Evolutionary conservation across 2,329 filamentous ascomycete genomes (phyloP), one percentile per base, ranked within the genome.

Genomic region (Ceratocystiopsis minuta): DNA sequence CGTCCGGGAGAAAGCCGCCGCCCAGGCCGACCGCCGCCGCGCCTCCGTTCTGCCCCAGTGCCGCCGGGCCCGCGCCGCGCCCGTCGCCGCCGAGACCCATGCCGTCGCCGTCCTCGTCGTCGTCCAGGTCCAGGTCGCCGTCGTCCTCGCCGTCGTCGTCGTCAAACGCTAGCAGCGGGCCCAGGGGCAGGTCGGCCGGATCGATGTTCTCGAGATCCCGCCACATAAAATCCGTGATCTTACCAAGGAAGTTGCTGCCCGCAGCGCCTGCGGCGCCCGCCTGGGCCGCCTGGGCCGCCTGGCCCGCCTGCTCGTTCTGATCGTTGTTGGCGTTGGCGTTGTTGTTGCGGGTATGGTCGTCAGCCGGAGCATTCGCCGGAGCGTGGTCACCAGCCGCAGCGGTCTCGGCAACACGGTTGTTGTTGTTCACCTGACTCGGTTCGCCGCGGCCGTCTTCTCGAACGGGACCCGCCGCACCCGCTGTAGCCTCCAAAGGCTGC

Each of bases 171-270:
- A 28, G 9, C 24, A 28, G 7, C 37, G 60, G 62, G 46, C 70
- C n/a, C 1, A 54, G 56, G 20, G 48, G 50, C 34, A 57, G 50
- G 40, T 80, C 75, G 28, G 68, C 63, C 9, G 65, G 69, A 20
- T 75, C 59, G 44, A 43, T 71, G 60, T 45, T 61, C 57, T 70
- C 65, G 6, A 77, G 58, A 34, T 68, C 67, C 10, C 67, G 68
- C 71, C 72, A 78, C 63, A 79, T 70, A 51, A 76, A 78, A 45
- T 77, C 63, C 2, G 9, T 28, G 24, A 28, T 28, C 7, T 10
- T 28, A 28, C 24, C 24, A 28, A 28, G 24, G 7, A 28, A 2
- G 24, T 28, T 28, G 24, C 11, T 10, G 24, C 24, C 24, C 24
- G 24, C 24, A 28, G 24, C 24, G 6, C 4, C 24, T 6, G 24